These are phyloP conservation scores for Fusarium compactum DNA, from an alignment of 2,329 filamentous ascomycete species.

Conservation along the genomic window DNA sequence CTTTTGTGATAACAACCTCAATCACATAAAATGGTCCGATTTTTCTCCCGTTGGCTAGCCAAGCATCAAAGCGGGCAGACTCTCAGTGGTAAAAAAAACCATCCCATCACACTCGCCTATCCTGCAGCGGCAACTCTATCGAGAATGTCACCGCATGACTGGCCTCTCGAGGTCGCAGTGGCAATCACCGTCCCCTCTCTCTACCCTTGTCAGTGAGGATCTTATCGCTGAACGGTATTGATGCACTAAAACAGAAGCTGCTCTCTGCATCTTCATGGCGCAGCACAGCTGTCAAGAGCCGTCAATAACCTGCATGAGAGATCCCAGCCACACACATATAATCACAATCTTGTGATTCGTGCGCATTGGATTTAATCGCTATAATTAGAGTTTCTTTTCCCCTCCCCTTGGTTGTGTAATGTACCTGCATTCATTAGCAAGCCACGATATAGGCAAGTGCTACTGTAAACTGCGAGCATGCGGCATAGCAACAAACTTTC, in stretches of 20 bases:
- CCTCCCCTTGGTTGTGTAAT: background rate
- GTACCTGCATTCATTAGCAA: slow-evolving; percentile 26
- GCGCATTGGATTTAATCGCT: slow-evolving; percentile 12
- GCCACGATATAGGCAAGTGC: slow-evolving; percentile 4
- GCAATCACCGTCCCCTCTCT: background rate
- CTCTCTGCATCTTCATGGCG: slow-evolving; percentile 14
- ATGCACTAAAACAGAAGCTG: slow-evolving; percentile 15
- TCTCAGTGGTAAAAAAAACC: background rate
- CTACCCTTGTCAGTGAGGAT: background rate
- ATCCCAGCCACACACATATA: background rate
- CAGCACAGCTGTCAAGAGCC: slow-evolving; percentile 11
- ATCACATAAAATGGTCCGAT: slow-evolving; percentile 18
- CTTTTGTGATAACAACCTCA: background rate
- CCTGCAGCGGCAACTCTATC: slow-evolving; percentile 29
- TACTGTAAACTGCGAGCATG: background rate
- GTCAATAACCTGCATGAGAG: slow-evolving; percentile 13
- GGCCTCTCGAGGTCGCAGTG: background rate
- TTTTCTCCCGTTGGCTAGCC: background rate
- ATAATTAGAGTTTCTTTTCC: slow-evolving; percentile 16
- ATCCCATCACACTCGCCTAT: slow-evolving; percentile 5
- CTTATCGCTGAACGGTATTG: slow-evolving; percentile 3
- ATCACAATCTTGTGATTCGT: slow-evolving; percentile 11
- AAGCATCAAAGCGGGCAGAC: background rate
- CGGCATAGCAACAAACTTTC: background rate
- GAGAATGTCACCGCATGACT: slow-evolving; percentile 22